Evolutionary conservation across 305 asterid species (phyloP), one percentile per base, ranked within the genome.

Genomic region (Solanum hybrid): DNA sequence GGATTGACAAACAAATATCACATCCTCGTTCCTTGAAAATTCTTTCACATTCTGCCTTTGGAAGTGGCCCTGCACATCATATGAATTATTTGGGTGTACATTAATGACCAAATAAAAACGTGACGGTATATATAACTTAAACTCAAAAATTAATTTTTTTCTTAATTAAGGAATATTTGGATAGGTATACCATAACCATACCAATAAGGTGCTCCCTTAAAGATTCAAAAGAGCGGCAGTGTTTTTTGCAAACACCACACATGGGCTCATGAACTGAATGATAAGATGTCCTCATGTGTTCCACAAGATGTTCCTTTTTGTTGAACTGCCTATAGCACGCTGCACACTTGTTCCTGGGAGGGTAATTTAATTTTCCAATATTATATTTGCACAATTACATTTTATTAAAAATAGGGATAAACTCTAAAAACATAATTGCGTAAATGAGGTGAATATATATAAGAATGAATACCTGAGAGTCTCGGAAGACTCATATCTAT

Each of bases 181-280:
- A 34, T 91, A 73, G 2, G 4, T 92, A 0, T 72, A 27, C n/a
- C 1, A 40, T 40, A 40, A 31, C 32, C 6, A 8, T 76, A 95
- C 99, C 99, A 38, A 96, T 97, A 87, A 97, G 98, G 91, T 97
- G 99, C 91, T 97, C 99, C 88, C 99, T 90, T 13, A 97, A 92
- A 90, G 99, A 97, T 88, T 97, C 99, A 86, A 96, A 95, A 2
- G 99, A 97, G 42, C 99, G 97, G 27, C 98, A 96, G 90, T 93
- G 99, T 89, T 96, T 97, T 81, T 90, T 93, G 91, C 99, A 97
- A 92, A 93, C 87, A 31, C 97, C 99, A 85, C 99, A 97, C 86
- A 72, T 87, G 36, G 99, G 99, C 87, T 97, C 99, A 51, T 97
- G 99, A 92, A 91, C 93, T 35, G 99, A 97, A 89, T 97, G 99